Evolutionary conservation across 768 basidiomycete genomes (phyloP), one percentile per base, ranked within the genome.

Genomic region (Termitomyces eurrhizus): DNA sequence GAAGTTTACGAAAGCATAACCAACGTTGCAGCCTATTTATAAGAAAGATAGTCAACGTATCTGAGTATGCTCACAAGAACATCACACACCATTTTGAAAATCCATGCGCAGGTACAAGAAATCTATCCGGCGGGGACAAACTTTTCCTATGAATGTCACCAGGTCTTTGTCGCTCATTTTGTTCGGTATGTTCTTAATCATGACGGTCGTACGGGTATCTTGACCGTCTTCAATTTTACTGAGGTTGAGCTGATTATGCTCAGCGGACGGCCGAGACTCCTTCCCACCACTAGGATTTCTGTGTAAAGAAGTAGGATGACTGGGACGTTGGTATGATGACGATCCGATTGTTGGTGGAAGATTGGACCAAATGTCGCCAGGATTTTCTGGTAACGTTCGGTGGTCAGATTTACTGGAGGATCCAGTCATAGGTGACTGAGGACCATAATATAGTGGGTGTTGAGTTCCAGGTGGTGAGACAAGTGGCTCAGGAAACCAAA

Each of bases 101-200:
- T 92, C 91, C 88, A 92, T 92, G 65, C 91, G 76, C 64, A 95
- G 73, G 75, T 95, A 95, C 65, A 95, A 77, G 70, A 95, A 94
- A 73, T 95, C 93, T 62, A 91, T 89, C 58, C 79, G 80, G 45
- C 89, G 78, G n/a, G 85, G 83, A 70, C 88, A 90, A 29, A 91
- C 90, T 62, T 83, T 81, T 54, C 74, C 80, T 62, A 91, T 91
- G 67, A 84, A 93, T 42, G 74, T 72, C 60, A 86, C 77, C 66
- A 92, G 69, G 64, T 92, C 89, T 67, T 77, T 80, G 72, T 92
- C 89, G 62, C 79, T 88, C 89, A 92, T 91, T 73, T 94, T 93
- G 74, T 95, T 95, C 3, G 93, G 93, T 49, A 95, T 91, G 68
- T 95, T 95, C 75, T 94, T 93, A 63, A 92, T 85, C 90, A 92